Evolutionary conservation across 805 yeast genomes (phyloP).

Genomic region (Metschnikowia shivogae): DNA sequence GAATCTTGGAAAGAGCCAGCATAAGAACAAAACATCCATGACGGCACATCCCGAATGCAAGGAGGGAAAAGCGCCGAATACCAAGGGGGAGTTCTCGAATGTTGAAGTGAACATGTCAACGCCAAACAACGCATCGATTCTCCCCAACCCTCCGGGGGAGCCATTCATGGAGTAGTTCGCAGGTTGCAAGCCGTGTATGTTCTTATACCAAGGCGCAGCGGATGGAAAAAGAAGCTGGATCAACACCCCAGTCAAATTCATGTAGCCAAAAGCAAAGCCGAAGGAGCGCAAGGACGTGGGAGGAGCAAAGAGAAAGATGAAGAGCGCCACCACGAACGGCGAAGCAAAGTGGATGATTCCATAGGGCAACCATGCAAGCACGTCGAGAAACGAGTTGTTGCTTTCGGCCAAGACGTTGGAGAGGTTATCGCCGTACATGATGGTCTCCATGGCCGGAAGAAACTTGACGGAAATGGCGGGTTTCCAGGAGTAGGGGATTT

Average conservation of each 20-base stretch:
- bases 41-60: constrained; percentile 93
- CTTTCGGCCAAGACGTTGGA: constrained; percentile 77
- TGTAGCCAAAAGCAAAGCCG: constrained; percentile 92
- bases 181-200: constrained; percentile 76
- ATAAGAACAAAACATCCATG: constrained; percentile 84
- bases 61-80: constrained; percentile 86
- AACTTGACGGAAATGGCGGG: constrained; percentile 89
- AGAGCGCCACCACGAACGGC: constrained; percentile 79
- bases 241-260: constrained; percentile 83
- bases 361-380: constrained; percentile 94
- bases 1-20: constrained; percentile 73
- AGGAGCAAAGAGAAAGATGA: constrained; percentile 84
- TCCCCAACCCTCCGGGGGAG: constrained; percentile 90
- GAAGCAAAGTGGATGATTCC: constrained; percentile 88
- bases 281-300: constrained; percentile 80
- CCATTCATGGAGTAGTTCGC: constrained; percentile 91
- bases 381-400: constrained; percentile 61
- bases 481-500: constrained; percentile 67
- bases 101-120: constrained; percentile 78
- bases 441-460: constrained; percentile 87
- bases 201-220: constrained; percentile 97
- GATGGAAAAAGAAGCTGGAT: constrained; percentile 83
- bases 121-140: constrained; percentile 79
- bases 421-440: constrained; percentile 86
- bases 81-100: constrained; percentile 82